Conservation (phyloP, 352 stramenopile genomes). For the Phytophthora tubulina region DNA sequence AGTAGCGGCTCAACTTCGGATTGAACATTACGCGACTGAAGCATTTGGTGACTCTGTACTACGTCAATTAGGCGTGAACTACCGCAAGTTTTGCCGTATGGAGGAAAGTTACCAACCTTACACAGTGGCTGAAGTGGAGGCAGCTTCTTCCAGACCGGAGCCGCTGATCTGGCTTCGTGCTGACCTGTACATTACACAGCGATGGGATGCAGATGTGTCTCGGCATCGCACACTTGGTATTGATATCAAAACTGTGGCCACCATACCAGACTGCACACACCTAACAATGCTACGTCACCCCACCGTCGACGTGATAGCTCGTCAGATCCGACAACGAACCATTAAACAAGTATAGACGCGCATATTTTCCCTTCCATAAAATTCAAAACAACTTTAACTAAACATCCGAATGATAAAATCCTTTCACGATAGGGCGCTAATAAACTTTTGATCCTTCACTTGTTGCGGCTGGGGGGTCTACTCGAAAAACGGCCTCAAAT, state of each 20-base stretch:
- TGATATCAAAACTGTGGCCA: slow-evolving; percentile 24
- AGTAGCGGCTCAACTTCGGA: slow-evolving; percentile 13
- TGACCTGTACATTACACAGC: slow-evolving; percentile 52
- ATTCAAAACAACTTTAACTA: background rate
- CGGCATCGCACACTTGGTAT: slow-evolving; percentile 22
- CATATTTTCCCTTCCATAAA: no score
- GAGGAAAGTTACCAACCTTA: slow-evolving; percentile 50
- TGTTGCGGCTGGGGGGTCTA: no score
- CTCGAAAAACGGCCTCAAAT: no score
- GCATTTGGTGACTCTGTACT: slow-evolving; percentile 36
- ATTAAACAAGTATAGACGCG: no score
- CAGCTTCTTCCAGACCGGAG: background rate
- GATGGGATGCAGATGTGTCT: slow-evolving; percentile 38
- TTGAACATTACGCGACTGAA: slow-evolving; percentile 34
- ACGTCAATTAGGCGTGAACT: slow-evolving; percentile 47
- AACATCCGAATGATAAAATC: no score
- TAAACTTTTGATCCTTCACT: no score
- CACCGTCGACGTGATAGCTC: slow-evolving; percentile 38
- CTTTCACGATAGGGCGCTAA: no score
- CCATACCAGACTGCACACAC: slow-evolving; percentile 40
- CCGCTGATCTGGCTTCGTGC: slow-evolving; percentile 23
- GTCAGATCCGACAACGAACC: slow-evolving; percentile 23
- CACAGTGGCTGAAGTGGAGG: slow-evolving; percentile 3
- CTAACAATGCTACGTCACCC: slow-evolving; percentile 46
- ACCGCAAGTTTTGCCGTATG: slow-evolving; percentile 49